Conservation (phyloP, 345 rosid species). For the Gossypium rotundifolium region DNA sequence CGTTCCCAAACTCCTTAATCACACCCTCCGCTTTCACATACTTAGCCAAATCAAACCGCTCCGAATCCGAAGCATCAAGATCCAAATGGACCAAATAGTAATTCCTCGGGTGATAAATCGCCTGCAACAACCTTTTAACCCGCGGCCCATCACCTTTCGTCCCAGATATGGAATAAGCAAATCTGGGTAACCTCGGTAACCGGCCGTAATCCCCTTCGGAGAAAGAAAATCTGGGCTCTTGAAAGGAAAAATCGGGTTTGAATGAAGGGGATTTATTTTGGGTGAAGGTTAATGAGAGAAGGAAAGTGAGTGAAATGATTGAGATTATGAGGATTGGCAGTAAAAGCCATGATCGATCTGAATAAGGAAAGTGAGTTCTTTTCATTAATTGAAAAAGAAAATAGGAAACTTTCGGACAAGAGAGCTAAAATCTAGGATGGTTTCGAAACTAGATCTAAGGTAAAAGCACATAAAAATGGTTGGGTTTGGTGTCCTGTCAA, state of each 20-base stretch:
- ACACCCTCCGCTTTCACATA: conserved; percentile 57
- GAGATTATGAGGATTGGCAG: conserved; percentile 25
- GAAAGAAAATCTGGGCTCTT: conserved; percentile 8
- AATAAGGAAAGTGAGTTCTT: conserved; percentile 40
- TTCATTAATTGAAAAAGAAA: conserved; percentile 33
- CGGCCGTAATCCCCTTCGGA: conserved; percentile 15
- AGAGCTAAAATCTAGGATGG: background rate
- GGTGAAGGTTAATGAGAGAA: conserved; percentile 32
- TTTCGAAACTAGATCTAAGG: background rate
- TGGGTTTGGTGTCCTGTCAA: no score
- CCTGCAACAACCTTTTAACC: conserved; percentile 57
- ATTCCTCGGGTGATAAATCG: conserved; percentile 75
- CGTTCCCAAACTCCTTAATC: conserved; percentile 54
- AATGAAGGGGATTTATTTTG: conserved; percentile 28
- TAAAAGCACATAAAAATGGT: no score
- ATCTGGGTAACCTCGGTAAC: conserved; percentile 40
- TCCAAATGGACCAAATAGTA: conserved; percentile 77
- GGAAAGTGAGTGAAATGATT: conserved; percentile 32
- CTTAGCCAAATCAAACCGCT: conserved; percentile 74
- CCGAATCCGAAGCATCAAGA: conserved; percentile 71
- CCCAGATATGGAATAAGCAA: conserved; percentile 76
- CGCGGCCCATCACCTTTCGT: conserved; percentile 64
- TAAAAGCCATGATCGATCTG: conserved; percentile 42
- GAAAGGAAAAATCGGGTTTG: conserved; percentile 7
- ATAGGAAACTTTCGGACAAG: background rate